A percentile compares a stretch with the other conserved stretches of the same genome.
phyloP scores from a whole-genome alignment of 345 rosid species.

The Aethionema arabicum region DNA sequence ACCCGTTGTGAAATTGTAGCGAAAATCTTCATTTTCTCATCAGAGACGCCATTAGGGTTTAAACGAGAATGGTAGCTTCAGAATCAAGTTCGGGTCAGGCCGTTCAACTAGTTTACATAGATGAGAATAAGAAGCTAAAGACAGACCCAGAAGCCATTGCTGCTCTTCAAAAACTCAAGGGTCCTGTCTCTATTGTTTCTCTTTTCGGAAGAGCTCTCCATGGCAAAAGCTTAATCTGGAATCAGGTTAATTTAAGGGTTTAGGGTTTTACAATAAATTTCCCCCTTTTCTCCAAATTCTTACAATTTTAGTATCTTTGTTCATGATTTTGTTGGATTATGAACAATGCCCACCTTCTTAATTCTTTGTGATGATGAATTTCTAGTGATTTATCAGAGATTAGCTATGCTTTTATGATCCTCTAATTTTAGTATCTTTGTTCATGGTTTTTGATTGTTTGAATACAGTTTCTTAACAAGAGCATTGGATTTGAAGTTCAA shows the following conservation, averaged over 20 bases:
- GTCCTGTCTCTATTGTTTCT: constrained; percentile 44
- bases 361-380: background rate
- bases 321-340: background rate
- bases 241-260: constrained; percentile 35
- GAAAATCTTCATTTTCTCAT: constrained; percentile 14
- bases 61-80: constrained; percentile 12
- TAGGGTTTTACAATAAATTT: constrained; percentile 12
- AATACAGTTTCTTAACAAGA: constrained; percentile 42
- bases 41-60: constrained; percentile 13
- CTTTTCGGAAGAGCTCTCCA: constrained; percentile 40
- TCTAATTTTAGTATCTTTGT: no score
- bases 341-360: no score
- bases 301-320: background rate
- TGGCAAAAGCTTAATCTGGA: constrained; percentile 43
- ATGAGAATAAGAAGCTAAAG: constrained; percentile 43
- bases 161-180: constrained; percentile 42
- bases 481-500: constrained; percentile 44
- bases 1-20: background rate
- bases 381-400: background rate
- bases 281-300: background rate
- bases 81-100: constrained; percentile 33
- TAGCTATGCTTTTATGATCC: background rate
- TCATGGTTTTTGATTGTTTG: constrained; percentile 7
- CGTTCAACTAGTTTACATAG: constrained; percentile 43
- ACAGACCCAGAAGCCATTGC: constrained; percentile 45